Conservation (phyloP, 2,329 filamentous ascomycete species). For the Stagonosporopsis rhizophila region DNA sequence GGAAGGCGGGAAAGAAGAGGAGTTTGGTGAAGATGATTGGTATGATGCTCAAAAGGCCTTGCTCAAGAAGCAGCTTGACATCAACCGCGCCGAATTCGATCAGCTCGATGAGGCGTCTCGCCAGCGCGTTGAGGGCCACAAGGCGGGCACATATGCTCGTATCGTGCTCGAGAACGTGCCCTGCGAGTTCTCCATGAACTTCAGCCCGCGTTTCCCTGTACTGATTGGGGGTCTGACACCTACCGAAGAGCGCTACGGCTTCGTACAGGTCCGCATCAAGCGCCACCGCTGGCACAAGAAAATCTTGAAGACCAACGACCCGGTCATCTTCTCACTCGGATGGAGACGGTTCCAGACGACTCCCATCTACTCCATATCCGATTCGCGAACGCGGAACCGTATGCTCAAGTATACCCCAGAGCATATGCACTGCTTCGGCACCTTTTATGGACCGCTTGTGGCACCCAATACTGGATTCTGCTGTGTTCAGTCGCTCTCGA, state of each 20-base stretch:
- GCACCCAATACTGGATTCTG: conserved; percentile 96
- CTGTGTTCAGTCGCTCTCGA: conserved; percentile 87
- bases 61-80: conserved; percentile 93
- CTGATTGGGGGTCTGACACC: conserved; percentile 90
- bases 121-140: conserved; percentile 84
- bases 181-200: conserved; percentile 84
- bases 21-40: conserved; percentile 98
- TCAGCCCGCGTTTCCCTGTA: conserved; percentile 82
- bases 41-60: conserved; percentile 95
- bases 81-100: conserved; percentile 94
- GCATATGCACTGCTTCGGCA: conserved; percentile 98
- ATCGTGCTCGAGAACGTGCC: conserved; percentile 89
- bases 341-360: conserved; percentile 95
- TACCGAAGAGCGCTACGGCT: conserved; percentile 95
- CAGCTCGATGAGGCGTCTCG: conserved; percentile 84
- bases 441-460: conserved; percentile 92
- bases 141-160: conserved; percentile 90
- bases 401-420: conserved; percentile 99
- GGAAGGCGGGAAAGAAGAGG: conserved; percentile 70
- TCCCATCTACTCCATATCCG: conserved; percentile 93
- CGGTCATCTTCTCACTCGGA: conserved; percentile 93
- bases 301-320: conserved; percentile 97
- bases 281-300: conserved; percentile 98
- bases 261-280: conserved; percentile 95
- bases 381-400: conserved; percentile 89